Base-by-base conservation (phyloP, 176 grass and related monocot species). In the Pharus latifolius region DNA sequence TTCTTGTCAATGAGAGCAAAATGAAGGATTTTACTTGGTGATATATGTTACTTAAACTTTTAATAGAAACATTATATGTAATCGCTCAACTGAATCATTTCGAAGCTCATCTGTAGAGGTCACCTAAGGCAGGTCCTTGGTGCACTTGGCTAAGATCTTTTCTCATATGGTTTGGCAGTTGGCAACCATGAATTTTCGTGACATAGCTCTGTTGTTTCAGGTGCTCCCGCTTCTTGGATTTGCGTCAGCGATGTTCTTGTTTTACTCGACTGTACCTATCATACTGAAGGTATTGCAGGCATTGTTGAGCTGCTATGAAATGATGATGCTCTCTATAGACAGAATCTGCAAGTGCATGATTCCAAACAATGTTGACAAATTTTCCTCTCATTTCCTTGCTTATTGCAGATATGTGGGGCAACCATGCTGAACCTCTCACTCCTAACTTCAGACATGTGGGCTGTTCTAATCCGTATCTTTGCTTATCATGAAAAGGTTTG, bases 381-480 rank as follows among this genome's bases (percentile, higher is more conserved):
- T 38, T 9, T 38, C 4, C 24, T 19, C 31, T 69, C 5, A 34
- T 24, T 85, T 27, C 18, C 9, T 54, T 78, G 33, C 7, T 1
- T 49, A 30, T 31, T 1, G 50, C 63, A 86, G 85, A 72, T 83
- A 64, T 83, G 75, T 63, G 89, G 89, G 19, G 80, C 89, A 43
- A 85, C 89, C 0, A 54, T 92, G 85, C 73, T 88, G 6, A 92
- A 92, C 50, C 81, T 88, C 20, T 88, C 84, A 0, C 81, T 84
- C 19, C 48, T 89, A 17, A 84, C 85, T 23, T 85, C 89, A 18
- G 89, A 92, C 38, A 88, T 92, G 89, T 92, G 84, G 89, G 84
- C 81, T 60, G 85, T 88, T 72, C 62, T 92, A 32, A 92, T 92
- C 62, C 82, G 89, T 3, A 82, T 92, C 20, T 92, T 85, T 62